These are phyloP conservation scores for Bolboschoenus planiculmis DNA, from an alignment of 176 grass and related monocot species.

Conservation along the genomic window DNA sequence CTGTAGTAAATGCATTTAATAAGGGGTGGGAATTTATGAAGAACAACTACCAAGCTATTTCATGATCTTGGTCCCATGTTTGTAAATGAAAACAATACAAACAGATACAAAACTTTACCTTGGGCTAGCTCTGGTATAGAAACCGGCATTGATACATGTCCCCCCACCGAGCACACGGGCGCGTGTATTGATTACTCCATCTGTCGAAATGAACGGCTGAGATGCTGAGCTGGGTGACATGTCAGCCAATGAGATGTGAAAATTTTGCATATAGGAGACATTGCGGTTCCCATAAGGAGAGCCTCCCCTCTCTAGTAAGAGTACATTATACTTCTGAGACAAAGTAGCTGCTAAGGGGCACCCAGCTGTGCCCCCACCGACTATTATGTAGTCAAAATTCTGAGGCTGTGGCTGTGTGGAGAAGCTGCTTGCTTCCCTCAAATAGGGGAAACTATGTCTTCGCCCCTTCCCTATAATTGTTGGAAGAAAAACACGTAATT, in stretches of 20 bases:
- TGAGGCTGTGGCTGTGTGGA: conserved; percentile 18
- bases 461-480: conserved; percentile 42
- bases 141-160: conserved; percentile 85
- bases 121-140: conserved; percentile 74
- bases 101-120: conserved; percentile 33
- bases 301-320: conserved; percentile 75
- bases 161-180: conserved; percentile 78
- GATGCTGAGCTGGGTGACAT: conserved; percentile 50
- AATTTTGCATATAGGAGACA: conserved; percentile 77
- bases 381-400: conserved; percentile 71
- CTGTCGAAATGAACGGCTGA: conserved; percentile 75
- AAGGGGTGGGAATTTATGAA: conserved; percentile 15
- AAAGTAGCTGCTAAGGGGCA: conserved; percentile 84
- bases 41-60: not conserved
- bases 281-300: conserved; percentile 83
- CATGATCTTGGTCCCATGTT: not conserved
- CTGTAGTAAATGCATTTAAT: conserved; percentile 5
- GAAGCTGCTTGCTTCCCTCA: conserved; percentile 66
- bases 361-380: conserved; percentile 76
- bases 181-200: conserved; percentile 83
- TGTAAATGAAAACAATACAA: not conserved
- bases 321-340: conserved; percentile 65
- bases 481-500: not conserved
- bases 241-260: conserved; percentile 72
- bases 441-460: conserved; percentile 32